phyloP scores from a whole-genome alignment of 805 yeast species.

The Komagataella phaffii region DNA sequence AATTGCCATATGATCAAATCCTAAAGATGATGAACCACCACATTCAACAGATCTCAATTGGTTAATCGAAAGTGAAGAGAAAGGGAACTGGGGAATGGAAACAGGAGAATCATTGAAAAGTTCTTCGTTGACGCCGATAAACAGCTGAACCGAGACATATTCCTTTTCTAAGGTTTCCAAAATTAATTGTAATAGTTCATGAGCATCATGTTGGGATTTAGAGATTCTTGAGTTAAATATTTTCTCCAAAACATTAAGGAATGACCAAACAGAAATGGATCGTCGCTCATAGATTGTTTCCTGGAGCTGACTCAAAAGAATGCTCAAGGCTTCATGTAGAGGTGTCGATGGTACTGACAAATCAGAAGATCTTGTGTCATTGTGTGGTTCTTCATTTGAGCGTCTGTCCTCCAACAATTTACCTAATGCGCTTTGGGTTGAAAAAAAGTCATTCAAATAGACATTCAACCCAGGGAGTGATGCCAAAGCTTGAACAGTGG shows the following conservation, averaged over 20 bases:
- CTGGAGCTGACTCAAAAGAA: conserved; percentile 42
- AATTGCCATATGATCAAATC: conserved; percentile 49
- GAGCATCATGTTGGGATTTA: conserved; percentile 86
- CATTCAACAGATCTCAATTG: conserved; percentile 64
- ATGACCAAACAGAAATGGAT: conserved; percentile 65
- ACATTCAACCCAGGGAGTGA: conserved; percentile 44
- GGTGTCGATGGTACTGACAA: conserved; percentile 6
- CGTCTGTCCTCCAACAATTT: not conserved
- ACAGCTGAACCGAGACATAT: conserved; percentile 25
- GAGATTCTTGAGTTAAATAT: conserved; percentile 67
- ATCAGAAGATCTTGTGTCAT: not conserved
- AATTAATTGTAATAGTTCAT: conserved; percentile 73
- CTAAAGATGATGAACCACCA: conserved; percentile 42
- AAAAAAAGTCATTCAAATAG: conserved; percentile 32
- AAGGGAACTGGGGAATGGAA: conserved; percentile 53
- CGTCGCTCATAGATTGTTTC: conserved; percentile 40
- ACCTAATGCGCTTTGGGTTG: conserved; percentile 5
- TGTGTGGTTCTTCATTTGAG: not conserved
- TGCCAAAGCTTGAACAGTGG: conserved; percentile 70
- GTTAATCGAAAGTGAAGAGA: conserved; percentile 52
- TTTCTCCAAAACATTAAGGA: conserved; percentile 57
- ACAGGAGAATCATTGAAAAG: not conserved
- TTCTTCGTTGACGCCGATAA: conserved; percentile 5
- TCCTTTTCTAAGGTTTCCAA: conserved; percentile 71
- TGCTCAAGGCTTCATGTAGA: conserved; percentile 44